A percentile compares a stretch with the other conserved stretches of the same genome.
These are phyloP conservation scores for Colletotrichum horii DNA, from an alignment of 2,329 filamentous ascomycete genomes.

Conservation along the genomic window DNA sequence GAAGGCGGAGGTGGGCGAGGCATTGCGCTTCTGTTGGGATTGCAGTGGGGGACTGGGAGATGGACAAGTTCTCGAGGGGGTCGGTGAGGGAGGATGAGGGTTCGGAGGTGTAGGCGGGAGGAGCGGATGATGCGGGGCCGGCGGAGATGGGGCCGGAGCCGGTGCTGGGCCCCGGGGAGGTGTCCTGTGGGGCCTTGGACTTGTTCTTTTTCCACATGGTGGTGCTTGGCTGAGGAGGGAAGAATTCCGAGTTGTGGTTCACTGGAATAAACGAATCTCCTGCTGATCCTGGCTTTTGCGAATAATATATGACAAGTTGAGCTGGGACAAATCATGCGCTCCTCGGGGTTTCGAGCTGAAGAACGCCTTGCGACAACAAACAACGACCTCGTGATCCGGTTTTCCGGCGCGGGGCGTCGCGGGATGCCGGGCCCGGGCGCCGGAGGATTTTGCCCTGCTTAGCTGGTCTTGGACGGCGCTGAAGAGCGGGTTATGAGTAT, in stretches of 20 bases:
- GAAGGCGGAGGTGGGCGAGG: constrained; percentile 65
- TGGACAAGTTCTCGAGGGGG: neutral
- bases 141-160: neutral
- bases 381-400: neutral
- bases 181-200: neutral
- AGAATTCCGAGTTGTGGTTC: neutral
- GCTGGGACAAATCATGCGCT: neutral
- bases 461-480: neutral
- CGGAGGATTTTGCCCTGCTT: neutral
- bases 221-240: rapidly evolving
- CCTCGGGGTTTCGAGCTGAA: neutral
- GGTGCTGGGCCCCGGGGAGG: neutral
- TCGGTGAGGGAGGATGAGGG: neutral
- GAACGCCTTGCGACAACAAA: neutral
- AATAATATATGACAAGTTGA: neutral
- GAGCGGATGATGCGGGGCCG: neutral
- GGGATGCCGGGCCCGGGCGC: neutral
- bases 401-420: neutral
- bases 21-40: neutral
- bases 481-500: neutral
- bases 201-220: neutral
- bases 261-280: neutral
- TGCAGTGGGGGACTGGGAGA: neutral
- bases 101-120: neutral
- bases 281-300: neutral